These are phyloP conservation scores for Globisporangium paddicum DNA, from an alignment of 352 stramenopile genomes.

Conservation along the genomic window DNA sequence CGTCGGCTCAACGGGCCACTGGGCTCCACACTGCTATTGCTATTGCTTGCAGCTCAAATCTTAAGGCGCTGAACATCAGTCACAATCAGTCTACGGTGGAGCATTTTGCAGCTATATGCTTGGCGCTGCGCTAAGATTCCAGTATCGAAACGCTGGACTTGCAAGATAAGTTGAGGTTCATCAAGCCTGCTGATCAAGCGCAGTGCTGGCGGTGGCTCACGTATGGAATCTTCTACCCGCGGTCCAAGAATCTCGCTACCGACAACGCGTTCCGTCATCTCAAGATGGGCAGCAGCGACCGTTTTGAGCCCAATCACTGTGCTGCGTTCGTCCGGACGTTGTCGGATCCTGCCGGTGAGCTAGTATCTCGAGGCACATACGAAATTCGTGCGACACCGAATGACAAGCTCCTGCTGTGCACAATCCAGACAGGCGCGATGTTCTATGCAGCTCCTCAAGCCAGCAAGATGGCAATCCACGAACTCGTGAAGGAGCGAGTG, in stretches of 20 bases:
- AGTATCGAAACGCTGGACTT: not conserved
- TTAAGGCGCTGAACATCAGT: not conserved
- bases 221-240: slow-evolving; percentile 5
- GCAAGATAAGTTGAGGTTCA: too few relatives aligned
- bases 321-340: not conserved
- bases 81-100: not conserved
- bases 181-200: not conserved
- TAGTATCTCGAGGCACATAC: not conserved
- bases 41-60: too few relatives aligned
- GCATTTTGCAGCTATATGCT: not conserved
- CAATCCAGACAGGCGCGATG: not conserved
- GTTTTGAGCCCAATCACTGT: too few relatives aligned
- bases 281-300: not conserved
- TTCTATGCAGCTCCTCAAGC: not conserved
- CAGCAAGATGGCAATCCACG: not conserved
- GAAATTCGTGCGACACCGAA: not conserved
- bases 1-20: too few relatives aligned
- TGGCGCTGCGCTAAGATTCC: not conserved
- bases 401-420: not conserved
- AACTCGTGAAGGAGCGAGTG: not conserved
- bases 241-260: not conserved
- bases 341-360: not conserved
- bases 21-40: too few relatives aligned
- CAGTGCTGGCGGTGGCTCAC: not conserved
- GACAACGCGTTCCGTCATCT: not conserved